Evolutionary conservation across 176 grass and related monocot species (phyloP).

Genomic region (Pontederia paniculata): DNA sequence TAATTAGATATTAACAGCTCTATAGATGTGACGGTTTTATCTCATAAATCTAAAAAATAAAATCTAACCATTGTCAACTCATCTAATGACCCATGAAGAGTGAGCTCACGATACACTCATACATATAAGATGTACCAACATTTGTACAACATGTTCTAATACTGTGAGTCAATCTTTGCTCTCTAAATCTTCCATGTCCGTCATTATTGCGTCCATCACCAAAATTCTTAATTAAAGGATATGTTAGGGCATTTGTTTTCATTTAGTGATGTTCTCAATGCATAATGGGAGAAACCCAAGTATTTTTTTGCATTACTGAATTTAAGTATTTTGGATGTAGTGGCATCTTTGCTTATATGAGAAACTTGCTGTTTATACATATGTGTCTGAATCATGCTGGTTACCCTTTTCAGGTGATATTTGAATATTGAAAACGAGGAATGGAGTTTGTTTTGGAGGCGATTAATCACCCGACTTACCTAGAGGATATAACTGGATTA

Average conservation of each 20-base stretch:
- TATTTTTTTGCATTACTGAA: too few species aligned
- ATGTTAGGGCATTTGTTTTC: not conserved
- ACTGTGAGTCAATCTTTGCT: constrained; percentile 51
- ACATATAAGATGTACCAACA: too few species aligned
- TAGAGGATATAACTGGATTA: constrained; percentile 82
- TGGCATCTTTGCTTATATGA: not conserved
- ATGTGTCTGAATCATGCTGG: not conserved
- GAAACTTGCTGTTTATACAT: not conserved
- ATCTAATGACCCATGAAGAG: too few species aligned
- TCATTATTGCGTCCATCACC: constrained; percentile 1
- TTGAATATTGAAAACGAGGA: constrained; percentile 60
- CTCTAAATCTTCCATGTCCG: not conserved
- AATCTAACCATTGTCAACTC: too few species aligned
- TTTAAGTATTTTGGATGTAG: too few species aligned
- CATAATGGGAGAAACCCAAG: too few species aligned
- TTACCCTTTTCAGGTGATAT: constrained; percentile 48
- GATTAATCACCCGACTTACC: constrained; percentile 80
- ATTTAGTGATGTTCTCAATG: not conserved
- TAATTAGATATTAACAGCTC: too few species aligned
- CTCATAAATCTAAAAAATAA: too few species aligned
- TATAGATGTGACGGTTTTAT: too few species aligned
- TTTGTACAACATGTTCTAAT: constrained; percentile 74
- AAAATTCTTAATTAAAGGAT: not conserved
- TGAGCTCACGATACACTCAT: too few species aligned
- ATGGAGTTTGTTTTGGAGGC: constrained; percentile 81